Evolutionary conservation across 2,329 filamentous ascomycete genomes (phyloP).

Genomic region (Diaporthe sp.): DNA sequence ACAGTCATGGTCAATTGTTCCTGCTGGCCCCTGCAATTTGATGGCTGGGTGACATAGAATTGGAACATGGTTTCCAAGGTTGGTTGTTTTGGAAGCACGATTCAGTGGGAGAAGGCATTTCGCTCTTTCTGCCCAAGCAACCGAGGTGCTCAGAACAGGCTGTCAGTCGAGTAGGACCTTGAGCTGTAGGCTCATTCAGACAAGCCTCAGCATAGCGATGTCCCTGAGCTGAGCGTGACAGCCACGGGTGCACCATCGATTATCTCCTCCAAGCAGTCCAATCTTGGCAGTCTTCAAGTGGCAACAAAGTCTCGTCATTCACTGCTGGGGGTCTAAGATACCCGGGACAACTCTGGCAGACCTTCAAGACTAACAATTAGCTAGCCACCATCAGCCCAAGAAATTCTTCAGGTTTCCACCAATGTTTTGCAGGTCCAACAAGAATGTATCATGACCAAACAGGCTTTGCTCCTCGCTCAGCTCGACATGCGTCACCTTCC

Average conservation of each 20-base stretch:
- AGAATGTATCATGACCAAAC: conserved; percentile 97
- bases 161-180: background rate
- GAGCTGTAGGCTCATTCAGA: background rate
- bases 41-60: background rate
- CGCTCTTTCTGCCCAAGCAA: background rate
- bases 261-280: background rate
- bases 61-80: too few species aligned
- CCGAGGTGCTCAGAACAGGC: background rate
- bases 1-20: background rate
- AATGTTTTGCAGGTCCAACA: conserved; percentile 92
- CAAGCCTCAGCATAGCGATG: background rate
- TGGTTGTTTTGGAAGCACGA: background rate
- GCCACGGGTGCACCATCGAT: background rate
- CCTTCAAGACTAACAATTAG: background rate
- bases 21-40: background rate
- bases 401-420: conserved; percentile 87
- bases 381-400: conserved; percentile 63
- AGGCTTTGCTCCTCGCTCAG: conserved; percentile 93
- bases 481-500: conserved; percentile 87
- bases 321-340: background rate
- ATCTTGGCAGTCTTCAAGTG: too few species aligned
- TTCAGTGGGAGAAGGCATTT: too few species aligned
- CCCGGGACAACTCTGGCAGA: too few species aligned
- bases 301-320: background rate
- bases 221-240: background rate